Base-by-base conservation (phyloP, 1,284 basidiomycete genomes). In the Cerioporus squamosus region DNA sequence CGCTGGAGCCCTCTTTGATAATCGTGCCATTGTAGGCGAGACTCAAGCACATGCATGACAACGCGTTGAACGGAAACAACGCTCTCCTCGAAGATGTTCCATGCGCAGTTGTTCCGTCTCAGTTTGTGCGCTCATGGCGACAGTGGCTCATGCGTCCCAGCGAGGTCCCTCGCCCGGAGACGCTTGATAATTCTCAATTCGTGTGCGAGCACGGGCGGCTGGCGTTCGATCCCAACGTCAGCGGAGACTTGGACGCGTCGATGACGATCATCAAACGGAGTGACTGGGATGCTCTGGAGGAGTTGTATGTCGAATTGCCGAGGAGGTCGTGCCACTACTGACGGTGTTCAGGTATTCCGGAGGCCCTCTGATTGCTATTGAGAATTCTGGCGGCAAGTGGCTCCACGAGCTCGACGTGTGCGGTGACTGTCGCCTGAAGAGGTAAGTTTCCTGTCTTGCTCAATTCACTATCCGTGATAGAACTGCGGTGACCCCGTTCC, bases 171-270 rank as follows among this genome's bases (percentile, higher is more conserved):
- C 83, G 89, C 42, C 91, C 91, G 1, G 78, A 79, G n/a, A 56
- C 52, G 7, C 70, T 93, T 47, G 85, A 91, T 68, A 92, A 87
- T 62, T 74, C 77, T 7, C 64, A 70, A 9, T 86, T 90, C 64
- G 66, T 92, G 43, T 94, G 91, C 73, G 75, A 83, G 57, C 92
- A 94, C 69, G 77, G 76, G 5, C 69, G 79, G 60, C 78, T 94
- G n/a, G 70, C 75, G 10, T 75, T 92, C 44, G 90, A 94, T 70
- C 85, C 89, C 1, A 88, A 86, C 63, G 74, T 74, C 48, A 68
- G 78, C 2, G 76, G 75, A 22, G 88, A 92, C 64, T 68, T 86
- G 53, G 82, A 86, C 58, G 75, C 77, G 2, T 78, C 75, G 6
- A 75, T 88, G 51, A 75, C 80, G 18, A 72, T 91, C 39, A 79